Percentiles rank a stretch among this genome's conserved stretches.
phyloP scores from a whole-genome alignment of 108 stramenopile species.

The Cyclostephanos tholiformis region DNA sequence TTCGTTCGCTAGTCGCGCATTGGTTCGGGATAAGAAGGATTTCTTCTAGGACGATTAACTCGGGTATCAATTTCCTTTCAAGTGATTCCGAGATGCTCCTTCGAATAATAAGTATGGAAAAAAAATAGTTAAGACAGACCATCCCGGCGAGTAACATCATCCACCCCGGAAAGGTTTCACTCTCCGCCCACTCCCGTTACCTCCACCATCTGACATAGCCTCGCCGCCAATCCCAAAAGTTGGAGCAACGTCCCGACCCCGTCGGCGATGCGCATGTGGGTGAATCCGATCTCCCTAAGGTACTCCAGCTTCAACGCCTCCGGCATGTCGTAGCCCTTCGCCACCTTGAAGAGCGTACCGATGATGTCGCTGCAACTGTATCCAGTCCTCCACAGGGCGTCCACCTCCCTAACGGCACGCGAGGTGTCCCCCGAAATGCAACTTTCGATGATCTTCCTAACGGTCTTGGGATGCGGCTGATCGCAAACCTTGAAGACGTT shows the following conservation, averaged over 20 bases:
- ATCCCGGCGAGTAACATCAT: not conserved
- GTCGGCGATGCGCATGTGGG: constrained; percentile 93
- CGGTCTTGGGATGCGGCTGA: constrained; percentile 97
- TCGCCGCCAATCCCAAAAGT: constrained; percentile 84
- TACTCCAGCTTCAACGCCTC: constrained; percentile 89
- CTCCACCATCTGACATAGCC: constrained; percentile 70
- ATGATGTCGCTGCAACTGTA: constrained; percentile 92
- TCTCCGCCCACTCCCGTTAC: not conserved
- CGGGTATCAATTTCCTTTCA: too few species aligned
- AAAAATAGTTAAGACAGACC: not conserved
- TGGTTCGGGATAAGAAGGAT: too few species aligned
- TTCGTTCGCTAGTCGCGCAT: too few species aligned
- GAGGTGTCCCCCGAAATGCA: constrained; percentile 70
- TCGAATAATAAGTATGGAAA: not conserved
- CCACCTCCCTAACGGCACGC: constrained; percentile 58
- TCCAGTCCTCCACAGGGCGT: constrained; percentile 70
- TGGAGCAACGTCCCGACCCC: constrained; percentile 82
- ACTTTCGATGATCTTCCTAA: constrained; percentile 73
- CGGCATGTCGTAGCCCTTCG: constrained; percentile 71
- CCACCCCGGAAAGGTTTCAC: not conserved
- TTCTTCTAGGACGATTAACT: too few species aligned
- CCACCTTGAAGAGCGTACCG: constrained; percentile 94
- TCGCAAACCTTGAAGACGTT: constrained; percentile 99
- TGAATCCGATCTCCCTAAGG: constrained; percentile 92
- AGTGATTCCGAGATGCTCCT: too few species aligned